Base-by-base conservation (phyloP, 2,329 filamentous ascomycete genomes). In the Aspergillus cejpii region DNA sequence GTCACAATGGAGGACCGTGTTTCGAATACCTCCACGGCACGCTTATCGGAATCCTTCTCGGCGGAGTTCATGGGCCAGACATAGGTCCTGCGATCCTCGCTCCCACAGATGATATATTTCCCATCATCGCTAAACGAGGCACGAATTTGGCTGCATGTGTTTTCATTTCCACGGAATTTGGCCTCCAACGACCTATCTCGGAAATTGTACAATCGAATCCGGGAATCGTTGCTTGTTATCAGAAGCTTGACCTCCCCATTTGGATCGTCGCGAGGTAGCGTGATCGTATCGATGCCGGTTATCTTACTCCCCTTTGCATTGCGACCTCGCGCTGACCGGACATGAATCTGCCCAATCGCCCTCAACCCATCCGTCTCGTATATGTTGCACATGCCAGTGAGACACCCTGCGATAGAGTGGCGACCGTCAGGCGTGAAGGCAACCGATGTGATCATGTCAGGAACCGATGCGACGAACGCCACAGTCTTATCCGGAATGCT, bases 281-380 rank as follows among this genome's bases (percentile, higher is more conserved):
- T 67, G 52, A 84, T 81, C 0, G 88, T 85, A 59, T 91, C 83
- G 42, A 98, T 95, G 5, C 89, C 90, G 0, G 92, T 97, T 55
- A 98, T 95, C 64, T 98, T 98, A 71, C 89, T 95, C 5, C 91
- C 91, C 64, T 94, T 96, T 3, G 90, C 85, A 60, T 96, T 97
- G 61, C 89, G 90, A 2, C 92, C 91, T 47, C 90, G 79, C 0
- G 88, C 88, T 0, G 90, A 96, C 36, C 90, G 83, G n/a, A 96
- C 90, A 54, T 95, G 89, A 23, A 97, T 83, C 61, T 96, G 89
- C 1, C 84, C 85, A 53, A 87, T 79, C 42, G 84, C 80, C 59
- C 87, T 92, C 40, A 98, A 70, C 0, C 88, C 88, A 57, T 97
- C 89, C 0, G 92, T 98, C 45, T 95, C 87, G 65, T 91, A 95